These are phyloP conservation scores for Suhomyces wounanorum DNA, from an alignment of 1,139 yeast genomes.

Conservation along the genomic window DNA sequence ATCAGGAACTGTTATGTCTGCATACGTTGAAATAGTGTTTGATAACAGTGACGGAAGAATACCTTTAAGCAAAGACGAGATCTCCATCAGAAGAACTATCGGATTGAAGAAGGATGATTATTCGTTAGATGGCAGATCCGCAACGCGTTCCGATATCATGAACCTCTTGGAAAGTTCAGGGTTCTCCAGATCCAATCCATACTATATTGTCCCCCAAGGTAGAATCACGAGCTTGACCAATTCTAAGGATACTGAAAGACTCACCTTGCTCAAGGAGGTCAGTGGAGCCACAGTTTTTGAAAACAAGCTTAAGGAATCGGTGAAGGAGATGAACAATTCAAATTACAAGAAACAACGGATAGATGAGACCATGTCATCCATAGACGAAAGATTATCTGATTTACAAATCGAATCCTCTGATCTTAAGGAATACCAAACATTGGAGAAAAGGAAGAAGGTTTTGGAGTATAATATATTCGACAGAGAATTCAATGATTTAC, in stretches of 20 bases:
- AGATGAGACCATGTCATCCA: slow-evolving; percentile 69
- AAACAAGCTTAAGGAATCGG: slow-evolving; percentile 72
- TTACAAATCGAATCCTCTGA: slow-evolving; percentile 81
- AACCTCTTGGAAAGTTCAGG: slow-evolving; percentile 90
- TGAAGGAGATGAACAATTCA: slow-evolving; percentile 76
- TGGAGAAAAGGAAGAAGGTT: slow-evolving; percentile 69
- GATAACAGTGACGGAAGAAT: slow-evolving; percentile 80
- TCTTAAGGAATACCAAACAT: slow-evolving; percentile 63
- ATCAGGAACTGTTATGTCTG: slow-evolving; percentile 88
- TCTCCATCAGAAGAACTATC: slow-evolving; percentile 80
- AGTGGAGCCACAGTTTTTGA: slow-evolving; percentile 96
- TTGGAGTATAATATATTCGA: slow-evolving; percentile 77
- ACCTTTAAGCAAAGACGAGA: slow-evolving; percentile 68
- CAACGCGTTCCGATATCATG: slow-evolving; percentile 80
- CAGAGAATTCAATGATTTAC: slow-evolving; percentile 67
- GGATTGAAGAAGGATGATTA: slow-evolving; percentile 92
- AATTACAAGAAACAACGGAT: slow-evolving; percentile 70
- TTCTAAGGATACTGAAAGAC: slow-evolving; percentile 81
- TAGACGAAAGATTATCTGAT: slow-evolving; percentile 72
- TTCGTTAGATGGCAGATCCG: slow-evolving; percentile 74
- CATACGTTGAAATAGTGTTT: slow-evolving; percentile 86
- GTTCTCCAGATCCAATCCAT: slow-evolving; percentile 86
- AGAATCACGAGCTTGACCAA: slow-evolving; percentile 82
- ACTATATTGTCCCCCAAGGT: slow-evolving; percentile 97
- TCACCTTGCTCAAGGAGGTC: slow-evolving; percentile 80